Evolutionary conservation across 345 rosid genomes (phyloP).

Genomic region (Populus simonii): DNA sequence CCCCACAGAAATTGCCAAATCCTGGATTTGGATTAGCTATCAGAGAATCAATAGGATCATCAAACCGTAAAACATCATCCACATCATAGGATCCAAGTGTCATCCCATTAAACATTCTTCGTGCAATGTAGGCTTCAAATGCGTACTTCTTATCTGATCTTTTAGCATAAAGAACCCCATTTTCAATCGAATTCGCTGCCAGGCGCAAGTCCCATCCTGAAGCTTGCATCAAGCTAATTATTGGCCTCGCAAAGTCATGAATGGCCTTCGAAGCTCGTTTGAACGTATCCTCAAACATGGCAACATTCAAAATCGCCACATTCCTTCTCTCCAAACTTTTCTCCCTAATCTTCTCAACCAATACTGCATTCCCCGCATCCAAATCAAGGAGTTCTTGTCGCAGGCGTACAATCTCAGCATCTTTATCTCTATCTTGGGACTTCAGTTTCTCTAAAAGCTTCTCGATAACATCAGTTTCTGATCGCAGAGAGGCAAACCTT

Average conservation of each 20-base stretch:
- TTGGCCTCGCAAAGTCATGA: slow-evolving; percentile 61
- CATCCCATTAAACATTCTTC: slow-evolving; percentile 52
- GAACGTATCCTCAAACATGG: slow-evolving; percentile 35
- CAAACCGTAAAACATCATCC: slow-evolving; percentile 37
- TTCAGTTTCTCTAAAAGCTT: slow-evolving; percentile 40
- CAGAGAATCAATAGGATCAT: slow-evolving; percentile 45
- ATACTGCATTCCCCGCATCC: slow-evolving; percentile 24
- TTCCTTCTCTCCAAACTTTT: slow-evolving; percentile 23
- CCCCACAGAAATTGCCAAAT: slow-evolving; percentile 46
- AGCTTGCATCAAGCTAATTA: slow-evolving; percentile 64
- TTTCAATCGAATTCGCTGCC: slow-evolving; percentile 47
- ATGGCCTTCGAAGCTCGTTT: slow-evolving; percentile 46
- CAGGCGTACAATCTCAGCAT: slow-evolving; percentile 34
- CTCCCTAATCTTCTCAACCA: slow-evolving; percentile 33
- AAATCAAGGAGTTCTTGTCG: slow-evolving; percentile 33
- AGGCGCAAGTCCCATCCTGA: slow-evolving; percentile 52
- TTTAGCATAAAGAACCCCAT: slow-evolving; percentile 36
- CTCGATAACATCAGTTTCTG: slow-evolving; percentile 39
- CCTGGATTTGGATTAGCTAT: slow-evolving; percentile 43
- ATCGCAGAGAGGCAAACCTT: slow-evolving; percentile 24
- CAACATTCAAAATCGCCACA: slow-evolving; percentile 18
- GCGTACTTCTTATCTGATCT: slow-evolving; percentile 59
- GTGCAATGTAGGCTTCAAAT: slow-evolving; percentile 57
- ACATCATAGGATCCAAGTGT: slow-evolving; percentile 33
- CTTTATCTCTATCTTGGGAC: slow-evolving; percentile 32